These are phyloP conservation scores for Xylaria polymorpha DNA, from an alignment of 2,329 filamentous ascomycete genomes.

Conservation along the genomic window DNA sequence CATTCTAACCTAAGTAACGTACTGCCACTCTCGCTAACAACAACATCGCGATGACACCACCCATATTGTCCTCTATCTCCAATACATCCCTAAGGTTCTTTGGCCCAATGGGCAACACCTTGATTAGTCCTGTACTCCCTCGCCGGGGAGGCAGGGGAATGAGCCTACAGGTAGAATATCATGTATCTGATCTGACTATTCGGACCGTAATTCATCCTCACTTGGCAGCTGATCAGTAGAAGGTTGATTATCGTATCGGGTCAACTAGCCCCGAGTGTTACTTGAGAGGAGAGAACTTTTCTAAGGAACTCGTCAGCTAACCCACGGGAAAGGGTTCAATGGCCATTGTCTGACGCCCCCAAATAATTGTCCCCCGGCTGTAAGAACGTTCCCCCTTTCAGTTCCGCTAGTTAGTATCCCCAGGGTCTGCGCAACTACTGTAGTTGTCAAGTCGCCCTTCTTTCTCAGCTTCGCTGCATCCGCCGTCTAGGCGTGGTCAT, in stretches of 20 bases:
- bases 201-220: constrained; percentile 46
- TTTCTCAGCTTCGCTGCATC: constrained; percentile 36
- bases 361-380: not conserved
- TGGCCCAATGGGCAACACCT: not conserved
- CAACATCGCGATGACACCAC: not conserved
- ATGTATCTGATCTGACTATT: not conserved
- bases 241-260: constrained; percentile 60
- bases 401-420: not conserved
- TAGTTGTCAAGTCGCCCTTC: not conserved
- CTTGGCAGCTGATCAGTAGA: constrained; percentile 59
- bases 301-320: constrained; percentile 59
- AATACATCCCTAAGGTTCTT: not conserved
- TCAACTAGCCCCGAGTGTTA: constrained; percentile 63
- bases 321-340: not conserved
- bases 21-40: not conserved
- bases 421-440: not conserved
- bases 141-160: not conserved
- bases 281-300: constrained; percentile 58
- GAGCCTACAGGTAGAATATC: not conserved
- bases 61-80: not conserved
- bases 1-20: not conserved
- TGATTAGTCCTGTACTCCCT: not conserved
- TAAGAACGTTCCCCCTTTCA: not conserved
- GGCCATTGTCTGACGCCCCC: not conserved
- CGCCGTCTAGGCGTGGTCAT: constrained; percentile 64